Evolutionary conservation across 805 yeast genomes (phyloP).

Genomic region (Isabelozyma pseudorhagii): DNA sequence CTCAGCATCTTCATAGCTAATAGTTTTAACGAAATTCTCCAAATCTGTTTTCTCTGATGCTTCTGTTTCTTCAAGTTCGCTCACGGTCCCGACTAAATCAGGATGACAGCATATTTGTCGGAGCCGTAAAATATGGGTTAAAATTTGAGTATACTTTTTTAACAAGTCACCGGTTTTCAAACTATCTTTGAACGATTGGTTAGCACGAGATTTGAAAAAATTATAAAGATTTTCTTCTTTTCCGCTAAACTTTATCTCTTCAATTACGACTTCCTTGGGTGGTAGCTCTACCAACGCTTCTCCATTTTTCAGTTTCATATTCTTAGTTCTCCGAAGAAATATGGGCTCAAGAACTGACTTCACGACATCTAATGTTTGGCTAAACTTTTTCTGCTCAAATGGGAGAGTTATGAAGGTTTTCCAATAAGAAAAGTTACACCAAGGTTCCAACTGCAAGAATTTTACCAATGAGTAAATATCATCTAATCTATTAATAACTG

Average conservation of each 20-base stretch:
- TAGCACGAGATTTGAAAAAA: constrained; percentile 66
- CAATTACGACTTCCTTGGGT: constrained; percentile 65
- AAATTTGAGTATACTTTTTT: constrained; percentile 70
- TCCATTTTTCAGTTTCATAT: constrained; percentile 75
- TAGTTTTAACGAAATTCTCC: constrained; percentile 15
- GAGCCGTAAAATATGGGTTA: constrained; percentile 78
- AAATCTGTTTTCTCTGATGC: constrained; percentile 13
- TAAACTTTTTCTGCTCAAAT: constrained; percentile 68
- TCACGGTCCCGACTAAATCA: constrained; percentile 52
- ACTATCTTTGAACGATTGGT: constrained; percentile 56
- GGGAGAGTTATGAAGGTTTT: constrained; percentile 80
- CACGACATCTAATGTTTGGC: constrained; percentile 78
- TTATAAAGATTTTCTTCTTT: constrained; percentile 65
- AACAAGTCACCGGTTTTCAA: constrained; percentile 64
- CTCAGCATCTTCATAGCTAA: constrained; percentile 2
- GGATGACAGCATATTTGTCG: constrained; percentile 90
- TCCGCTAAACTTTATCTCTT: constrained; percentile 62
- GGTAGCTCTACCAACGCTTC: constrained; percentile 74
- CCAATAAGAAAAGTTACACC: constrained; percentile 87
- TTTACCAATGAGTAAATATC: constrained; percentile 77
- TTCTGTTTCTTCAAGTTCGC: constrained; percentile 47
- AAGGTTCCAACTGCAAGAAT: constrained; percentile 80
- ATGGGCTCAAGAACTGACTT: constrained; percentile 83
- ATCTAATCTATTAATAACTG: constrained; percentile 83
- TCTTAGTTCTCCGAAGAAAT: constrained; percentile 78